These are phyloP conservation scores for Pyrenula aspistea DNA, from an alignment of 495 filamentous ascomycete species.

Conservation along the genomic window DNA sequence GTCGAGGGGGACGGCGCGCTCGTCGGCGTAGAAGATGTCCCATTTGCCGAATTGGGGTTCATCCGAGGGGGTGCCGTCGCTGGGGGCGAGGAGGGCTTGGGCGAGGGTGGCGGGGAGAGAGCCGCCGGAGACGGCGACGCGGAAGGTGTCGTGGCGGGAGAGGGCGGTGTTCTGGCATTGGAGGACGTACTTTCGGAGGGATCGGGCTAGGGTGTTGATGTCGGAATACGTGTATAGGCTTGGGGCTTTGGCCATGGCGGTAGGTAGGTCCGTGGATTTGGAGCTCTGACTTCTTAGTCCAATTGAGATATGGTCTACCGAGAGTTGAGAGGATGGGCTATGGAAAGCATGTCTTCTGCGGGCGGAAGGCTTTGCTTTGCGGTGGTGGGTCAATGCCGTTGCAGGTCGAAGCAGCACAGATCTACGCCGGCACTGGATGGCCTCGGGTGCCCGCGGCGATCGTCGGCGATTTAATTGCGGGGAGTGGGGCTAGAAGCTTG, in stretches of 20 bases:
- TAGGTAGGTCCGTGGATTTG: no score
- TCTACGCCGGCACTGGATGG: no score
- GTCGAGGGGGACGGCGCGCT: constrained; percentile 85
- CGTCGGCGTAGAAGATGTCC: constrained; percentile 98
- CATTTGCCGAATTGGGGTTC: constrained; percentile 69
- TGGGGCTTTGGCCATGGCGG: constrained; percentile 56
- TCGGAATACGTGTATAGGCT: constrained; percentile 74
- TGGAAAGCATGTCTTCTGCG: no score
- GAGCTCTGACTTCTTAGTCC: no score
- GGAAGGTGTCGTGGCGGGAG: constrained; percentile 70
- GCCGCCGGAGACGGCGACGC: constrained; percentile 86
- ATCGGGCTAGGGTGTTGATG: constrained; percentile 53
- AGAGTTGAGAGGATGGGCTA: no score
- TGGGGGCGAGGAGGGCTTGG: constrained; percentile 56
- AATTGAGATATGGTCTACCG: no score
- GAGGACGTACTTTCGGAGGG: constrained; percentile 71
- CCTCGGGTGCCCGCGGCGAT: neutral
- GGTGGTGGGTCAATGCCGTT: neutral
- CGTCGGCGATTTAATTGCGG: neutral
- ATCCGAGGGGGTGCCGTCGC: constrained; percentile 45
- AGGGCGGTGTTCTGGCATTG: constrained; percentile 66
- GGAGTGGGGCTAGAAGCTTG: neutral
- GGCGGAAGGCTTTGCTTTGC: neutral
- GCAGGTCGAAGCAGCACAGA: no score
- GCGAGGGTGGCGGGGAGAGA: constrained; percentile 84